These are phyloP conservation scores for Wickerhamomyces canadensis DNA, from an alignment of 805 yeast species.

Conservation along the genomic window DNA sequence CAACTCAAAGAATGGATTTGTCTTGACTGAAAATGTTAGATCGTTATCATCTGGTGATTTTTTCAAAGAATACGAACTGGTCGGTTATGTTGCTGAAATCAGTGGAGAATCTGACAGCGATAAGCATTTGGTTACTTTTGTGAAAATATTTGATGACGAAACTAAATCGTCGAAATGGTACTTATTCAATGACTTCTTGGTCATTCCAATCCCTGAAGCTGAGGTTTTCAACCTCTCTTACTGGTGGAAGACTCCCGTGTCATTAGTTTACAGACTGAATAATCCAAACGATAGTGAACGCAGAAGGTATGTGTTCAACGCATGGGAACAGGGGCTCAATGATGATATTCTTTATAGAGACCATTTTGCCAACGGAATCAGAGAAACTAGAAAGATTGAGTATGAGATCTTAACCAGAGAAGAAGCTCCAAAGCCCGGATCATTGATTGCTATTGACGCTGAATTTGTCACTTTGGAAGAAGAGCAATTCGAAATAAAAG, in stretches of 20 bases:
- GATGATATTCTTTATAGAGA: conserved; percentile 67
- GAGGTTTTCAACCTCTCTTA: conserved; percentile 72
- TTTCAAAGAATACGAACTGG: conserved; percentile 47
- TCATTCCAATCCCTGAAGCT: conserved; percentile 61
- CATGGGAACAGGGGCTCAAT: conserved; percentile 50
- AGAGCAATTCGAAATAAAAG: conserved; percentile 72
- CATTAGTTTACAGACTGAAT: conserved; percentile 50
- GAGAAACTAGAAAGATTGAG: conserved; percentile 54
- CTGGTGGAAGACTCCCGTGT: conserved; percentile 82
- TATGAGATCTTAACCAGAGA: conserved; percentile 60
- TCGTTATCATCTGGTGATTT: conserved; percentile 26
- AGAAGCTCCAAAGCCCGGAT: conserved; percentile 72
- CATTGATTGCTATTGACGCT: conserved; percentile 90
- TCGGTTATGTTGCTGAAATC: conserved; percentile 68
- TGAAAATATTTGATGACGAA: conserved; percentile 35
- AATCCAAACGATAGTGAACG: conserved; percentile 29
- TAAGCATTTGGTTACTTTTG: conserved; percentile 56
- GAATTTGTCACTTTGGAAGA: conserved; percentile 84
- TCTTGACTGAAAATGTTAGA: conserved; percentile 27
- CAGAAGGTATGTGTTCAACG: conserved; percentile 40
- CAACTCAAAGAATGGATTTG: conserved; percentile 31
- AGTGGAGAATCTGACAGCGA: conserved; percentile 38
- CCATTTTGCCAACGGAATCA: conserved; percentile 61
- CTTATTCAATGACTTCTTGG: conserved; percentile 88
- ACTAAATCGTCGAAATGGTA: conserved; percentile 50